Percentiles rank a stretch among this genome's conserved stretches.
phyloP scores from a whole-genome alignment of 2,329 filamentous ascomycete genomes.

The Cryphonectria nitschkei region DNA sequence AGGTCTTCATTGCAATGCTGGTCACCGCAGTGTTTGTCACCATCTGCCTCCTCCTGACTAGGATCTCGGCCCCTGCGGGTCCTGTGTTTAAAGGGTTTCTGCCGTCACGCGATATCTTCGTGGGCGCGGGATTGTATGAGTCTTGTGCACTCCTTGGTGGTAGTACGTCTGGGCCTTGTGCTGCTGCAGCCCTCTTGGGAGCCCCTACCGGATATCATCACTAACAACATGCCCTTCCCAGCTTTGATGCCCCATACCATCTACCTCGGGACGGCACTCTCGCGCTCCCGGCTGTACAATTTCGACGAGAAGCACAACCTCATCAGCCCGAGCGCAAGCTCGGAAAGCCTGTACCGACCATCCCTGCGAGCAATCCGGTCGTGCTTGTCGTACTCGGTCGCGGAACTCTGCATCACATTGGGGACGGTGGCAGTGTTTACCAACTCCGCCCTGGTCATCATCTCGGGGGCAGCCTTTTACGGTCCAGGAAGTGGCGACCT shows the following conservation, averaged over 20 bases:
- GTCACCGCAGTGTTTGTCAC: constrained; percentile 65
- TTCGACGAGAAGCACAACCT: constrained; percentile 58
- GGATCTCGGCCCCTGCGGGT: constrained; percentile 56
- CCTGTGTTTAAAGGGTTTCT: constrained; percentile 66
- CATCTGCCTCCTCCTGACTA: constrained; percentile 66
- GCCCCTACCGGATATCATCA: background rate
- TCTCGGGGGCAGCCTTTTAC: constrained; percentile 73
- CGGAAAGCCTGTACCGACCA: constrained; percentile 59
- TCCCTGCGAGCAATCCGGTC: constrained; percentile 71
- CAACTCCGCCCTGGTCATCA: constrained; percentile 77
- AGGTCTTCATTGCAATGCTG: constrained; percentile 61
- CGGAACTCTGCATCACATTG: constrained; percentile 70
- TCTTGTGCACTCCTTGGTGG: constrained; percentile 74
- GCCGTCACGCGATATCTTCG: constrained; percentile 59
- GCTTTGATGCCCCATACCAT: constrained; percentile 68
- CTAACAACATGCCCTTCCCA: background rate
- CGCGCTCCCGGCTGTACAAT: constrained; percentile 65
- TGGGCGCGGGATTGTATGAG: constrained; percentile 61
- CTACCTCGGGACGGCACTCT: constrained; percentile 67
- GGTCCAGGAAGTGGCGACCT: constrained; percentile 63
- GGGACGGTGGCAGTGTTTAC: constrained; percentile 82
- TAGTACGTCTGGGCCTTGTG: constrained; percentile 37
- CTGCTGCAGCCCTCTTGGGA: background rate
- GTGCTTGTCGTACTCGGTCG: constrained; percentile 71
- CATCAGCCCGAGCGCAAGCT: constrained; percentile 35